Evolutionary conservation across 108 stramenopile genomes (phyloP).

Genomic region (Pseudonitzschia pungens): DNA sequence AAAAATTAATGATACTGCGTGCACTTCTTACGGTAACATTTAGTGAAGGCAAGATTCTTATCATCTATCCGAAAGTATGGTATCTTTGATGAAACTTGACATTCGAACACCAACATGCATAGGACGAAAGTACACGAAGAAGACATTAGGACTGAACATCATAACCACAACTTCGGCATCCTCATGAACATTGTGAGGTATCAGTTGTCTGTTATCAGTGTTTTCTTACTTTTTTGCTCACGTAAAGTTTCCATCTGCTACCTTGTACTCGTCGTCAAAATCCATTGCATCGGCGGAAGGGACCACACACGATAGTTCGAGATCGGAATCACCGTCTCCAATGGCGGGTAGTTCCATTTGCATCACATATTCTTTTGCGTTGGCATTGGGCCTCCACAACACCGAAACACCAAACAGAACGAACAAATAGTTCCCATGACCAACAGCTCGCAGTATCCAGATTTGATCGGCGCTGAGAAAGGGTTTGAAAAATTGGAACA

Average conservation of each 20-base stretch:
- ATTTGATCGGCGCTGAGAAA: slow-evolving; percentile 47
- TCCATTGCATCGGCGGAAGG: slow-evolving; percentile 37
- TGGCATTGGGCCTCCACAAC: slow-evolving; percentile 73
- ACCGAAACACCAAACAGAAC: slow-evolving; percentile 58
- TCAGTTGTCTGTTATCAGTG: no score
- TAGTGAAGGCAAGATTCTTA: no score
- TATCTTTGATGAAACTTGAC: no score
- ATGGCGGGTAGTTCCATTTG: slow-evolving; percentile 72
- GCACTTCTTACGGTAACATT: no score
- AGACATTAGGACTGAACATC: no score
- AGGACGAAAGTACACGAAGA: no score
- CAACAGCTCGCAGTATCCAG: slow-evolving; percentile 53
- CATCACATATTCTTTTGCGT: slow-evolving; percentile 78
- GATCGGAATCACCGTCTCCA: slow-evolving; percentile 58
- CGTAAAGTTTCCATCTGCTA: background rate
- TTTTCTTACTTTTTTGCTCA: no score
- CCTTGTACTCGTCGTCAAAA: slow-evolving; percentile 21
- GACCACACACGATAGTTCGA: slow-evolving; percentile 43
- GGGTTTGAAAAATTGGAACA: slow-evolving; percentile 45
- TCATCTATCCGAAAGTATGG: no score
- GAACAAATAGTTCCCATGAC: slow-evolving; percentile 69
- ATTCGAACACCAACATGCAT: no score
- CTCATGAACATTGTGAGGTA: no score
- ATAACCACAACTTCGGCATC: no score
- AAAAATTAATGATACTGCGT: no score